These are phyloP conservation scores for Phytomonas sp. DNA, from an alignment of 208 protist genomes.

Conservation along the genomic window DNA sequence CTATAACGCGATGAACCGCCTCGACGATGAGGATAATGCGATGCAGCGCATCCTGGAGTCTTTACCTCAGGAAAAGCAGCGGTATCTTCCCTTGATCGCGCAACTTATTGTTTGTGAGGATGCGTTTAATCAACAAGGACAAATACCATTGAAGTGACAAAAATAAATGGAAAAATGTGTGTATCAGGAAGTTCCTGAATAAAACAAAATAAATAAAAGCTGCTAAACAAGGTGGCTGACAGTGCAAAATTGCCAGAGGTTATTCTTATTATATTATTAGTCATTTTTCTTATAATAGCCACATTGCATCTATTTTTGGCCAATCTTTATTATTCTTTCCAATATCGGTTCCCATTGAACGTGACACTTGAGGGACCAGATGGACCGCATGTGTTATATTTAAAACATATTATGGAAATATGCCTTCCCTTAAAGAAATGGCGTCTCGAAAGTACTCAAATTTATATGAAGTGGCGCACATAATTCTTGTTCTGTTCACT, in stretches of 20 bases:
- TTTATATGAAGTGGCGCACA: no score
- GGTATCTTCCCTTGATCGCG: conserved; percentile 73
- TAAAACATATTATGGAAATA: no score
- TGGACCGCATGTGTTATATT: no score
- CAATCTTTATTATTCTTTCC: no score
- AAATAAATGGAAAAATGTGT: background rate
- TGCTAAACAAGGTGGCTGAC: background rate
- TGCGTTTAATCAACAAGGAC: conserved; percentile 65
- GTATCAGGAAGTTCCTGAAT: conserved; percentile 12
- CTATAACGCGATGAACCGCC: conserved; percentile 76
- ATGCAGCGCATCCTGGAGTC: conserved; percentile 40
- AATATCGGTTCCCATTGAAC: no score
- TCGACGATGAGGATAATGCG: conserved; percentile 65
- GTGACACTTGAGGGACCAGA: no score
- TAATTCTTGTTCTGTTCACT: no score
- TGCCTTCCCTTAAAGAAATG: no score
- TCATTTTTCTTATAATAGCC: no score
- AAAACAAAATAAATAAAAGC: conserved; percentile 5
- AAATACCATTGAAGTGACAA: conserved; percentile 3
- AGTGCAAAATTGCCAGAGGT: conserved; percentile 1
- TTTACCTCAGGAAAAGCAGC: conserved; percentile 53
- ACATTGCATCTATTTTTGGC: no score
- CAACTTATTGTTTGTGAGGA: conserved; percentile 85
- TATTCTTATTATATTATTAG: no score
- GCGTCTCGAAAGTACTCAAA: no score